These are phyloP conservation scores for Kalmusia sp. DNA, from an alignment of 2,329 filamentous ascomycete species.

Conservation along the genomic window DNA sequence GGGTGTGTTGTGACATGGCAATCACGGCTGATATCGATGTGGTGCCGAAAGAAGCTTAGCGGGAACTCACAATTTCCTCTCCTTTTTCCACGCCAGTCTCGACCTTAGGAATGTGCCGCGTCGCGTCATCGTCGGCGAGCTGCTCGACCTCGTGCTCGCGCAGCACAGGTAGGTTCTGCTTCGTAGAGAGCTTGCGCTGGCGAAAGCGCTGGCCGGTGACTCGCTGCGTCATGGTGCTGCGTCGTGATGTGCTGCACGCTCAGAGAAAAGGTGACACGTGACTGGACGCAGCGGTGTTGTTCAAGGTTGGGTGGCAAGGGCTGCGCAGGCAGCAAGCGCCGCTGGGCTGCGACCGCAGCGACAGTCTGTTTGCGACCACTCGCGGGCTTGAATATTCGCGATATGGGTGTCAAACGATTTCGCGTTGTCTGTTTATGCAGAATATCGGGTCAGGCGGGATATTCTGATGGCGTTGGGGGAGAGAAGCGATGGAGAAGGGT, in stretches of 20 bases:
- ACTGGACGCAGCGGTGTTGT: constrained; percentile 17
- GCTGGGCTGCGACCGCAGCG: constrained; percentile 14
- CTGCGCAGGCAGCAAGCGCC: constrained; percentile 6
- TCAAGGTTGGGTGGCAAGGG: neutral
- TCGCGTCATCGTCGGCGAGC: constrained; percentile 81
- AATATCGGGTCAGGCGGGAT: constrained; percentile 12
- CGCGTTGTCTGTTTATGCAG: constrained; percentile 22
- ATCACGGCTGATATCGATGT: constrained; percentile 12
- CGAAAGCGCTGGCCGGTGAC: constrained; percentile 67
- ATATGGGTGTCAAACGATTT: constrained; percentile 40
- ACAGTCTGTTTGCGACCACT: constrained; percentile 27
- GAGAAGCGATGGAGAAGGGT: constrained; percentile 12
- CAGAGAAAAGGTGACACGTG: constrained; percentile 29
- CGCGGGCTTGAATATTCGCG: constrained; percentile 35
- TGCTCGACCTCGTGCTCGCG: constrained; percentile 90
- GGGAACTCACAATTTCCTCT: constrained; percentile 88
- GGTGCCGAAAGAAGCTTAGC: constrained; percentile 39
- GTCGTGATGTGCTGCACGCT: constrained; percentile 14
- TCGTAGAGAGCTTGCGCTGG: constrained; percentile 90
- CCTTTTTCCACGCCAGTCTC: constrained; percentile 96
- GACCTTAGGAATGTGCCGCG: constrained; percentile 82
- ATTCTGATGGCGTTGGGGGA: constrained; percentile 14
- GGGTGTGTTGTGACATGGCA: neutral
- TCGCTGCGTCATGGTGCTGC: constrained; percentile 45
- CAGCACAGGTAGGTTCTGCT: constrained; percentile 85